Base-by-base conservation (phyloP, 768 basidiomycete species). In the Rhodosporidiobolus sp. region DNA sequence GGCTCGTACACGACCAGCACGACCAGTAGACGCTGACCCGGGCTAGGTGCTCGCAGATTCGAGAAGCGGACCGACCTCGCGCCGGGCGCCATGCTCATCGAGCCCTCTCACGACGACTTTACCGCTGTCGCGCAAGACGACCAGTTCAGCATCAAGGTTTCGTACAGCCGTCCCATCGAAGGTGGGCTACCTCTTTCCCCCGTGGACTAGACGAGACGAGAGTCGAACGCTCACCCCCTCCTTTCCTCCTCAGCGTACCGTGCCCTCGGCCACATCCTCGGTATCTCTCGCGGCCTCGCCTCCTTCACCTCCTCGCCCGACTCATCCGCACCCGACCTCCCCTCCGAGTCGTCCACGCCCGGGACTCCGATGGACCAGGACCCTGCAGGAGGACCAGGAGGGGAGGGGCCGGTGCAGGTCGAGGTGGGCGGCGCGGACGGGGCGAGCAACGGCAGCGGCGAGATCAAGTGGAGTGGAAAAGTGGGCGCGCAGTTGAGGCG, bases 221-320 rank as follows among this genome's bases (percentile, higher is more conserved):
- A 46, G 43, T 22, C 17, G 45, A 16, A 30, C 19, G 4, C 38
- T 53, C 7, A 12, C 26, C 14, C 38, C 24, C 28, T 17, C 54
- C n/a, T n/a, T 6, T 19, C 48, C 1, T 1, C 14, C 22, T 52
- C 64, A 78, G 77, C 77, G 7, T 78, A 62, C 65, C 72, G 77
- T 30, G 77, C 59, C 4, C 61, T 76, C 26, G 77, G 77, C 11
- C 77, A 77, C 57, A 65, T 77, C 35, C 64, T 77, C 9, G 74
- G 45, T 52, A 54, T 72, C 57, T 63, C 64, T 6, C 74, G 74
- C 43, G 57, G 69, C 17, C 71, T 75, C 58, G 65, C 73, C 11
- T 52, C 69, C 11, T 69, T 74, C 70, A 20, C 56, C 32, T 65
- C 63, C 1, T 20, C 50, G 30, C 26, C 67, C 60, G 22, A 52